A percentile compares a stretch with the other conserved stretches of the same genome.
These are phyloP conservation scores for Elasticomyces elasticus DNA, from an alignment of 495 filamentous ascomycete species.

Conservation along the genomic window DNA sequence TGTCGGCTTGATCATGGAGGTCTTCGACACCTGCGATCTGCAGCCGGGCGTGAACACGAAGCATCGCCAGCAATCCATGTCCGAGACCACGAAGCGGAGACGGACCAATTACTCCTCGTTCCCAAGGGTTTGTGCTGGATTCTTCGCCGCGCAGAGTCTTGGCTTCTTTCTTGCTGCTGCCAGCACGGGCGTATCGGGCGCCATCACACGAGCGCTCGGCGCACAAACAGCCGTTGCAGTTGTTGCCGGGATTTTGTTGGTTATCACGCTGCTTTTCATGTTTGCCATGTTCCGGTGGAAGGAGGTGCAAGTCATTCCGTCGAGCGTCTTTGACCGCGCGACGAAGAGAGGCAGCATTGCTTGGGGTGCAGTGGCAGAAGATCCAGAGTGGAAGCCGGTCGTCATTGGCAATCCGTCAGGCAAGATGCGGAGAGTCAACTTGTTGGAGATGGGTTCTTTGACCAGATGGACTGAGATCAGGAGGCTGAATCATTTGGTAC, in stretches of 20 bases:
- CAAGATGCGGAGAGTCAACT: constrained; percentile 53
- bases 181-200: constrained; percentile 53
- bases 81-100: constrained; percentile 40
- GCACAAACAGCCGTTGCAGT: constrained; percentile 54
- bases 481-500: constrained; percentile 47
- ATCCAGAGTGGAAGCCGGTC: constrained; percentile 53
- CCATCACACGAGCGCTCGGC: constrained; percentile 50
- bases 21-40: constrained; percentile 65
- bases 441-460: constrained; percentile 54
- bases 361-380: constrained; percentile 36
- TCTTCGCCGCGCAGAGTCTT: constrained; percentile 56
- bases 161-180: constrained; percentile 56
- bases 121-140: constrained; percentile 59
- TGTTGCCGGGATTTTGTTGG: constrained; percentile 50
- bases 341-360: constrained; percentile 34
- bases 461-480: constrained; percentile 63
- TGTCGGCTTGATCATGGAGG: constrained; percentile 68
- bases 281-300: constrained; percentile 51
- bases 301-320: constrained; percentile 55
- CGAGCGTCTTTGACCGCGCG: constrained; percentile 28
- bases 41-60: constrained; percentile 52
- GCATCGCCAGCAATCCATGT: constrained; percentile 37
- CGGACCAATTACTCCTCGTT: constrained; percentile 58
- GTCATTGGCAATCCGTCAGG: constrained; percentile 59
- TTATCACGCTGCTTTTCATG: constrained; percentile 52